Evolutionary conservation across 2,329 filamentous ascomycete genomes (phyloP).

Genomic region (Penicillium digitatum): DNA sequence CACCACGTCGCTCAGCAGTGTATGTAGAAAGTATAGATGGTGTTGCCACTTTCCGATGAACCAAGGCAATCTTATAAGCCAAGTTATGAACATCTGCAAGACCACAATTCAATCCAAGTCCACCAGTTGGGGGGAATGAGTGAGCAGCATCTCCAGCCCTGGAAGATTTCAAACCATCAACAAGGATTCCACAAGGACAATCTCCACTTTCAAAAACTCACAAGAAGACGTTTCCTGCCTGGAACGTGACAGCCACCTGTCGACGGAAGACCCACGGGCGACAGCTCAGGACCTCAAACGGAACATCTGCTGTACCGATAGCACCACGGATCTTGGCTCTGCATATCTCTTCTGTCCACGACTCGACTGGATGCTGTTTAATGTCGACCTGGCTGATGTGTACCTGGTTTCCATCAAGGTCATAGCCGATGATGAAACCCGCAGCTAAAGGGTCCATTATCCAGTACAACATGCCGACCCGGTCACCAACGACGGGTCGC

Average conservation of each 20-base stretch:
- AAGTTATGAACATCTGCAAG: constrained; percentile 52
- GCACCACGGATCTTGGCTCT: constrained; percentile 32
- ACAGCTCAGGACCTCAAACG: constrained; percentile 41
- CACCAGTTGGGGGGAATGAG: constrained; percentile 52
- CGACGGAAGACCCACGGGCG: constrained; percentile 44
- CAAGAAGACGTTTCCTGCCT: constrained; percentile 38
- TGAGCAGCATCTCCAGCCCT: constrained; percentile 54
- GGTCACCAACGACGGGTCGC: constrained; percentile 35
- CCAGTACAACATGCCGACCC: constrained; percentile 48
- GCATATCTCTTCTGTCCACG: constrained; percentile 37
- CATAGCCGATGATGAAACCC: constrained; percentile 46
- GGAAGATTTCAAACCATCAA: not conserved
- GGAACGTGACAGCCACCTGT: constrained; percentile 41
- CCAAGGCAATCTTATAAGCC: constrained; percentile 40
- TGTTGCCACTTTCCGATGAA: constrained; percentile 31
- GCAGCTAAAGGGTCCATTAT: constrained; percentile 44
- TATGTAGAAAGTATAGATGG: constrained; percentile 38
- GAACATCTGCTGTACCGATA: constrained; percentile 25
- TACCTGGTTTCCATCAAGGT: constrained; percentile 42
- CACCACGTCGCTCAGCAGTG: constrained; percentile 35
- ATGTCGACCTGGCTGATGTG: constrained; percentile 46
- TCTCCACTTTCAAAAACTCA: constrained; percentile 17
- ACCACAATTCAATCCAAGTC: constrained; percentile 54
- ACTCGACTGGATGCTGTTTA: constrained; percentile 33
- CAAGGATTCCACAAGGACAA: not conserved